Base-by-base conservation (phyloP, 2,329 filamentous ascomycete species). In the Calonectria ilicicola region DNA sequence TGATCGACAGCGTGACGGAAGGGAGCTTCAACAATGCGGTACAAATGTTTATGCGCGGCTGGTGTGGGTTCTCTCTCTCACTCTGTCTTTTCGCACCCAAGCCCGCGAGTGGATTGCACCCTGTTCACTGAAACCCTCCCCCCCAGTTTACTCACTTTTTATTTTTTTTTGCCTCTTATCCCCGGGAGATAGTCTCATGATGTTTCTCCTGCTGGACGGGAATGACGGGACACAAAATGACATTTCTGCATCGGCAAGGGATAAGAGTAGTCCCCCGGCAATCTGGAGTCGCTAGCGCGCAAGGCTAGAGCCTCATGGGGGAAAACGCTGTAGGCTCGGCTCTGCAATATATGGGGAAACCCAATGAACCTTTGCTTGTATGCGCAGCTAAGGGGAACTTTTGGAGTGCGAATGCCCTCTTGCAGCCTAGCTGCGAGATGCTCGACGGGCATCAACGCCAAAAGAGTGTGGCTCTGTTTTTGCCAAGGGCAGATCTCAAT, bases 401-500 rank as follows among this genome's bases (percentile, higher is more conserved):
- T 60, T 40, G 53, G 53, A 2, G 53, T 60, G 14, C 10, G 35
- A 60, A 60, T 60, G n/a, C 5, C 21, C 35, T 60, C 53, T 60
- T 60, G 15, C 21, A 60, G 53, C 35, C 23, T 60, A 60, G 53
- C 35, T 8, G 53, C 32, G 53, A 8, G 53, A 60, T 26, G 32
- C 35, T 60, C 14, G 32, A 58, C n/a, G n/a, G 53, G 4, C 53
- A 58, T 58, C 32, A 32, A 60, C 14, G 53, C 53, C 77, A 70
- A 23, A 42, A 26, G 67, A 70, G 72, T 64, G 65, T 64, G 53
- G 53, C 53, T 60, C 53, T 49, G 66, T 65, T 46, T 76, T 56
- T 73, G 64, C 70, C 75, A 65, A 51, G 47, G 49, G 77, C 63
- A 76, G 77, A 79, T 79, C 77, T 70, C 46, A 79, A 79, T 79